Percentiles rank a stretch among this genome's conserved stretches.
phyloP scores from a whole-genome alignment of 441 rosid genomes.

The Bruguiera hainesii region DNA sequence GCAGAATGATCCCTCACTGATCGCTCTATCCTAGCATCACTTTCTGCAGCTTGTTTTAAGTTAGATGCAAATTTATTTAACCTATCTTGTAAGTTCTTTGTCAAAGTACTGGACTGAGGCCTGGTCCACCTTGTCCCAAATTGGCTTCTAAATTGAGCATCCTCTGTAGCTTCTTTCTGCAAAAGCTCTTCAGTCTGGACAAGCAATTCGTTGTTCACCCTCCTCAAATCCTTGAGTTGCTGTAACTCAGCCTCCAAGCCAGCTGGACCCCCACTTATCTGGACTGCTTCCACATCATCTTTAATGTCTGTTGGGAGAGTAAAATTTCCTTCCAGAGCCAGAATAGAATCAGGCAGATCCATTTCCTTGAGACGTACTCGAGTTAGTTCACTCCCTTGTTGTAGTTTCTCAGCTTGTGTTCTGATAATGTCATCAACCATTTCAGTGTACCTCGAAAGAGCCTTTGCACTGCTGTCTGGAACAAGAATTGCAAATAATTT shows the following conservation, averaged over 20 bases:
- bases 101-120: conserved; percentile 93
- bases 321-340: conserved; percentile 74
- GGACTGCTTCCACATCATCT: conserved; percentile 94
- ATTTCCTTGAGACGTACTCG: conserved; percentile 95
- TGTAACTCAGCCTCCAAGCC: conserved; percentile 87
- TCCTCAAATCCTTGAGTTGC: conserved; percentile 84
- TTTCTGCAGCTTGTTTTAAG: conserved; percentile 95
- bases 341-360: conserved; percentile 95
- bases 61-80: conserved; percentile 85
- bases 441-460: conserved; percentile 96
- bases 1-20: conserved; percentile 76
- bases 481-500: conserved; percentile 91
- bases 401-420: conserved; percentile 89
- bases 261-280: conserved; percentile 87
- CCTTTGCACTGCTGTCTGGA: conserved; percentile 95
- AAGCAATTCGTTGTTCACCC: conserved; percentile 88
- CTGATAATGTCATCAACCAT: conserved; percentile 94
- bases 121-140: conserved; percentile 98
- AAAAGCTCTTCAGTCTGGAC: conserved; percentile 89
- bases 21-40: conserved; percentile 88
- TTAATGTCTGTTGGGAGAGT: conserved; percentile 66
- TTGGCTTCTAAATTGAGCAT: conserved; percentile 87
- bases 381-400: conserved; percentile 90
- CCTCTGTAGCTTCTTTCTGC: conserved; percentile 95
- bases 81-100: conserved; percentile 92